phyloP scores from a whole-genome alignment of 1,284 basidiomycete genomes.

The Rhodotorula sp. region DNA sequence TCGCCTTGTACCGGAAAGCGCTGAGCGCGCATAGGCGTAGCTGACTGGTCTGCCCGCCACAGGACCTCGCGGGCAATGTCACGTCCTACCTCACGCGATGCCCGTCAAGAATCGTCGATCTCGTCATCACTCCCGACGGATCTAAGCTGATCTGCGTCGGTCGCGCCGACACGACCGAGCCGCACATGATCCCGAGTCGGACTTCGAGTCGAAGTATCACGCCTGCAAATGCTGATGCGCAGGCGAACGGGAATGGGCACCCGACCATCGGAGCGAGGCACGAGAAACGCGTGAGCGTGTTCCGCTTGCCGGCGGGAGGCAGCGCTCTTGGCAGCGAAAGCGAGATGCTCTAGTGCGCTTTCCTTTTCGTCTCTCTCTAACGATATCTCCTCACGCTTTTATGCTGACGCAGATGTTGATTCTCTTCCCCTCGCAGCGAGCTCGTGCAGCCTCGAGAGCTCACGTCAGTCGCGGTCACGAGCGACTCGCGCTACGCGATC shows the following conservation, averaged over 20 bases:
- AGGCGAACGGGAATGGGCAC: background rate
- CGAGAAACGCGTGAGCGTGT: slow-evolving; percentile 66
- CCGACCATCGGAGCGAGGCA: slow-evolving; percentile 46
- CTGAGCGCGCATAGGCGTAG: background rate
- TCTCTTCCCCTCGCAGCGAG: slow-evolving; percentile 17
- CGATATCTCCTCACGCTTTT: background rate
- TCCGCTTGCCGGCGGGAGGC: slow-evolving; percentile 57
- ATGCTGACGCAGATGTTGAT: background rate
- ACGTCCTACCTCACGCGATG: slow-evolving; percentile 67
- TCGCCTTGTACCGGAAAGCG: background rate
- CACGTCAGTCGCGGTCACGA: slow-evolving; percentile 82
- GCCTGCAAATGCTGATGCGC: slow-evolving; percentile 7
- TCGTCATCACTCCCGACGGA: slow-evolving; percentile 82
- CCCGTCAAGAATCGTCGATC: slow-evolving; percentile 83
- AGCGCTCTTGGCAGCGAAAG: slow-evolving; percentile 46
- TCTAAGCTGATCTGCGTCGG: slow-evolving; percentile 78
- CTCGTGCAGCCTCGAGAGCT: slow-evolving; percentile 58
- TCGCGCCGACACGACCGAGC: slow-evolving; percentile 45
- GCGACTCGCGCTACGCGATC: slow-evolving; percentile 80
- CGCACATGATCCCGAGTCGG: slow-evolving; percentile 21
- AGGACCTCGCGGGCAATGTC: slow-evolving; percentile 72
- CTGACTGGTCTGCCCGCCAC: slow-evolving; percentile 17
- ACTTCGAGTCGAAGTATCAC: slow-evolving; percentile 45
- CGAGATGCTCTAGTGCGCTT: slow-evolving; percentile 45
- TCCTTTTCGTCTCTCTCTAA: background rate